Conservation (phyloP, 225 moss, liverwort and hornwort species). For the Bryum argenteum region DNA sequence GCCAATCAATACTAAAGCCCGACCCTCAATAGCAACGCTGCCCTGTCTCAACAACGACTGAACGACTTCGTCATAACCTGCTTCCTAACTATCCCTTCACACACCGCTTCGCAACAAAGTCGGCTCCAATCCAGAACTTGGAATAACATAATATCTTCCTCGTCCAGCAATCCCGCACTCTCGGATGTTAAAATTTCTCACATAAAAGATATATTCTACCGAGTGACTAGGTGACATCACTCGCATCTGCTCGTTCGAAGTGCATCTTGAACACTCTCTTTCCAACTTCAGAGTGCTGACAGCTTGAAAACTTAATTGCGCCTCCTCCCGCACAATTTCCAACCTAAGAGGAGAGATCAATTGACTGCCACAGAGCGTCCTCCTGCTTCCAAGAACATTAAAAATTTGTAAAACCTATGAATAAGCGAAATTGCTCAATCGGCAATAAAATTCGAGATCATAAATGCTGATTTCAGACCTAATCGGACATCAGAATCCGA, state of each 20-base stretch:
- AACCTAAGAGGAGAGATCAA: conserved; percentile 1
- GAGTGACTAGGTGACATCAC: conserved; percentile 11
- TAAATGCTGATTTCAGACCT: neutral
- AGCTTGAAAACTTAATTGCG: neutral
- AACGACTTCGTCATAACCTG: neutral
- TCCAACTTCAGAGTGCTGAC: conserved; percentile 23
- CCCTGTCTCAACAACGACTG: neutral
- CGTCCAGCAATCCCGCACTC: neutral
- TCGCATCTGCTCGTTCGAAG: conserved; percentile 10
- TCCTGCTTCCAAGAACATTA: conserved; percentile 10
- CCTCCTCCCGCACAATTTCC: neutral
- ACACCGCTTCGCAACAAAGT: neutral
- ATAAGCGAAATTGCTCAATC: neutral
- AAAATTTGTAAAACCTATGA: conserved; percentile 1
- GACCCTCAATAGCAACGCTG: neutral
- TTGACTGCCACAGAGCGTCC: neutral
- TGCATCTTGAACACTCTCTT: conserved; percentile 7
- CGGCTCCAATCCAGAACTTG: neutral
- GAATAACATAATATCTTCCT: neutral
- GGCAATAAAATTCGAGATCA: neutral
- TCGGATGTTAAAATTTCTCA: neutral
- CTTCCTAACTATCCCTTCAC: neutral
- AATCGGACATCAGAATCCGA: neutral
- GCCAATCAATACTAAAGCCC: neutral
- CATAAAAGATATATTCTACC: conserved; percentile 20